These are phyloP conservation scores for Haplosporangium sp. DNA, from an alignment of 371 early-diverging fungal genomes.

Conservation along the genomic window DNA sequence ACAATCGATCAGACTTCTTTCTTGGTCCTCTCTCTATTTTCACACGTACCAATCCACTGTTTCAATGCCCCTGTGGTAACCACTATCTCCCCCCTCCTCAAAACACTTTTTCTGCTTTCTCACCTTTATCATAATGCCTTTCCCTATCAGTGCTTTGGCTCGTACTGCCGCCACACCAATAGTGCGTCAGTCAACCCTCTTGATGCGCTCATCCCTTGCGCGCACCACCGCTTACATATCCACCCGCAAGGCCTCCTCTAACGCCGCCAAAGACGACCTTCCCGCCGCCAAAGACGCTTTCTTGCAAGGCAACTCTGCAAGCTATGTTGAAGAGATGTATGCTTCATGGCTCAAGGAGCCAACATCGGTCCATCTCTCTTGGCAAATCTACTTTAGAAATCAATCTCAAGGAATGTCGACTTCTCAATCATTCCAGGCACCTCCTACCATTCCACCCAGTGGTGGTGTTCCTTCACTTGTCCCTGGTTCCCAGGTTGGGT, in stretches of 20 bases:
- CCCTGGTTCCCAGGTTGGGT: slow-evolving; percentile 57
- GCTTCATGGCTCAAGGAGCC: slow-evolving; percentile 93
- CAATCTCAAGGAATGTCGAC: slow-evolving; percentile 79
- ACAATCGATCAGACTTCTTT: slow-evolving; percentile 1
- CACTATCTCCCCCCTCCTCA: neutral
- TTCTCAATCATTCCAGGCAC: slow-evolving; percentile 82
- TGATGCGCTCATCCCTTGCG: slow-evolving; percentile 40
- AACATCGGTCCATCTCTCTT: slow-evolving; percentile 92
- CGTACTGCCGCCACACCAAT: slow-evolving; percentile 23
- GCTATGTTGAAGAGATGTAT: slow-evolving; percentile 97
- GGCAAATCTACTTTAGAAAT: slow-evolving; percentile 97
- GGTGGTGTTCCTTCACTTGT: slow-evolving; percentile 74
- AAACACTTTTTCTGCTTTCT: slow-evolving; percentile 12
- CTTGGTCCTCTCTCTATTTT: neutral
- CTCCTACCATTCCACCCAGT: slow-evolving; percentile 84
- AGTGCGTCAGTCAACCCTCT: slow-evolving; percentile 33
- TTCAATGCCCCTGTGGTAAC: slow-evolving; percentile 27
- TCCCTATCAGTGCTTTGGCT: slow-evolving; percentile 30
- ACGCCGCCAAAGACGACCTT: neutral
- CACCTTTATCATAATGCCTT: slow-evolving; percentile 36
- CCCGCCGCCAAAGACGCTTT: slow-evolving; percentile 67
- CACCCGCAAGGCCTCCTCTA: slow-evolving; percentile 25
- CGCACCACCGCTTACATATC: slow-evolving; percentile 33
- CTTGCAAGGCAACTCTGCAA: slow-evolving; percentile 82
- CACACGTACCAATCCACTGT: neutral